Conservation (phyloP, 495 filamentous ascomycete species). For the Trichoderma reesei region DNA sequence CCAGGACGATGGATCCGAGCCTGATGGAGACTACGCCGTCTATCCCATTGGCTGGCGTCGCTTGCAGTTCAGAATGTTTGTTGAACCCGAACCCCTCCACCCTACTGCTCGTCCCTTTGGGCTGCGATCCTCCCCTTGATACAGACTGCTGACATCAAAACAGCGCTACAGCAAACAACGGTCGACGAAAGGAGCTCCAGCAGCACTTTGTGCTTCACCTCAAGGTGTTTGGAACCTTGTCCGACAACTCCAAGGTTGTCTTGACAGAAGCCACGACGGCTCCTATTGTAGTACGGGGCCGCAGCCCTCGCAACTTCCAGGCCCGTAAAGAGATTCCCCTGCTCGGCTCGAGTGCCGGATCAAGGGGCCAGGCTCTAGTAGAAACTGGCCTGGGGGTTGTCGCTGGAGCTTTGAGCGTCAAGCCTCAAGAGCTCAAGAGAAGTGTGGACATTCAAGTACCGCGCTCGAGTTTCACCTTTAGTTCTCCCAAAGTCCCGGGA, state of each 20-base stretch:
- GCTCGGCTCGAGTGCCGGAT: constrained; percentile 58
- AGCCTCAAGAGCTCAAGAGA: constrained; percentile 38
- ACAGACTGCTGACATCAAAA: constrained; percentile 16
- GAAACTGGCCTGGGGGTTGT: constrained; percentile 39
- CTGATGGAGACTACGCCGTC: constrained; percentile 59
- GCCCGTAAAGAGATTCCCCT: constrained; percentile 67
- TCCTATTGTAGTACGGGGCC: constrained; percentile 67
- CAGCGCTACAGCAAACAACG: constrained; percentile 57
- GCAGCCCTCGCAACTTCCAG: constrained; percentile 73
- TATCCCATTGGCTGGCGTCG: constrained; percentile 87
- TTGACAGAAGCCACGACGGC: constrained; percentile 64
- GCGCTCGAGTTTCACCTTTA: constrained; percentile 43
- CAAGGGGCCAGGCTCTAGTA: constrained; percentile 45
- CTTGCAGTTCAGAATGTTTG: constrained; percentile 73
- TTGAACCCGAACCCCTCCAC: neutral
- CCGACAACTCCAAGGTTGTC: constrained; percentile 56
- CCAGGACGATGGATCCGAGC: constrained; percentile 57
- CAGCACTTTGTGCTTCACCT: constrained; percentile 72
- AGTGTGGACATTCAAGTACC: constrained; percentile 38
- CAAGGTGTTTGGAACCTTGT: constrained; percentile 61
- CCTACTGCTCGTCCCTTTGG: neutral
- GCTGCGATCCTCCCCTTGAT: neutral
- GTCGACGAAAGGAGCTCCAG: constrained; percentile 67
- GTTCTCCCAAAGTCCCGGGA: constrained; percentile 39
- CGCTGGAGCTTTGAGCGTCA: constrained; percentile 37